These are phyloP conservation scores for Ganoderma boninense DNA, from an alignment of 1,284 basidiomycete genomes.

Conservation along the genomic window DNA sequence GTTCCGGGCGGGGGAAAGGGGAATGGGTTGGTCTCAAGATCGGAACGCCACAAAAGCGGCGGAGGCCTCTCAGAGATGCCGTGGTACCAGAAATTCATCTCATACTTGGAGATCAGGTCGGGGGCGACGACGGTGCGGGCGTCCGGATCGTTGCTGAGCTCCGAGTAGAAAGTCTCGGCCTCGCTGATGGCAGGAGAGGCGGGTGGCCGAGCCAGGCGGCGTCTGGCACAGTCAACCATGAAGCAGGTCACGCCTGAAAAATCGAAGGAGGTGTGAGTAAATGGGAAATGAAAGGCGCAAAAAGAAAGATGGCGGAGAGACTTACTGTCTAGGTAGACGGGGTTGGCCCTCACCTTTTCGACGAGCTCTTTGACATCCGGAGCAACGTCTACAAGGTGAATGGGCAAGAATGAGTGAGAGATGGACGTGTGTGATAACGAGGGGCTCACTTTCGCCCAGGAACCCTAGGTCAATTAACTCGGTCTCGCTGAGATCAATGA, in stretches of 20 bases:
- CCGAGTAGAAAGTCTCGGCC: conserved; percentile 35
- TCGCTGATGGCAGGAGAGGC: conserved; percentile 34
- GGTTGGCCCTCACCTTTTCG: conserved; percentile 39
- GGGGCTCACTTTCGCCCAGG: conserved; percentile 41
- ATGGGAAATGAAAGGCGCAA: conserved; percentile 33
- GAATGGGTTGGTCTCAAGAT: background rate
- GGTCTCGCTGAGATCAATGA: conserved; percentile 43
- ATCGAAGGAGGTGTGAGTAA: conserved; percentile 34
- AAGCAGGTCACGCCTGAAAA: conserved; percentile 44
- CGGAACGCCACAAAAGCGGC: background rate
- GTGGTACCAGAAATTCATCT: background rate
- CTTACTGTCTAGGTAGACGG: conserved; percentile 41
- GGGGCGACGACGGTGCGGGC: background rate
- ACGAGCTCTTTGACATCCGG: conserved; percentile 38
- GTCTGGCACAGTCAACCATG: conserved; percentile 41
- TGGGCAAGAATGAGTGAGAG: conserved; percentile 40
- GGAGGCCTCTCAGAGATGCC: background rate
- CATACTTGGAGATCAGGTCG: background rate
- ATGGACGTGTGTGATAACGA: conserved; percentile 42
- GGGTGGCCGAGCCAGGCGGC: conserved; percentile 30
- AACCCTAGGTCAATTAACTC: conserved; percentile 43
- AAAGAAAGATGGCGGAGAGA: conserved; percentile 35
- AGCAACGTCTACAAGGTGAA: conserved; percentile 44
- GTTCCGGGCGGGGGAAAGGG: background rate
- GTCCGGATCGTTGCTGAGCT: conserved; percentile 30